phyloP scores from a whole-genome alignment of 139 green algal genomes.

The Pseudopediastrum boryanum region DNA sequence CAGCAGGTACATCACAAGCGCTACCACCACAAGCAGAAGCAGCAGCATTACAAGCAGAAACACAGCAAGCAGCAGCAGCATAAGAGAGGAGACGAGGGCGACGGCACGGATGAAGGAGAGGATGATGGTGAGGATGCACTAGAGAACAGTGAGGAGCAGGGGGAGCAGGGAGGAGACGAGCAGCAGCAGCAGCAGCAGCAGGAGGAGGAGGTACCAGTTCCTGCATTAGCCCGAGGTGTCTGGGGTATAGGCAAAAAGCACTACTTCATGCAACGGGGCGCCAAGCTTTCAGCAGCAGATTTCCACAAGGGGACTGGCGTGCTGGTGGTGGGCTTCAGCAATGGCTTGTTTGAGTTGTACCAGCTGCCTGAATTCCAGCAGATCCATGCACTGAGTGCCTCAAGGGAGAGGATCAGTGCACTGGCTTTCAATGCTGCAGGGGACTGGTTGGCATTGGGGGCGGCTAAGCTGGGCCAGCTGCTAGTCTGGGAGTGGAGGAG shows the following conservation, averaged over 20 bases:
- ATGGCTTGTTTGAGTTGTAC: conserved; percentile 90
- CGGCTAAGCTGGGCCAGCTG: conserved; percentile 91
- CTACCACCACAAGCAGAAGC: background rate
- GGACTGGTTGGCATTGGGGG: conserved; percentile 90
- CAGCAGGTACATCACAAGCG: background rate
- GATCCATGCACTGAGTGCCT: conserved; percentile 50
- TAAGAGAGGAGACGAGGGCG: too few relatives aligned
- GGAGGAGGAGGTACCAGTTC: conserved; percentile 10
- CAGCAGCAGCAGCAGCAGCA: conserved; percentile 18
- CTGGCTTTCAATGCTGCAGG: conserved; percentile 82
- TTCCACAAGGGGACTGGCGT: conserved; percentile 32
- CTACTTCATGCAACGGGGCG: conserved; percentile 69
- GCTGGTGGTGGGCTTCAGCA: conserved; percentile 55
- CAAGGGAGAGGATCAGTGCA: conserved; percentile 65
- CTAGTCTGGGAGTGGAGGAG: conserved; percentile 98
- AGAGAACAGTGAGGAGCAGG: background rate
- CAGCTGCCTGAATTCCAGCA: conserved; percentile 85
- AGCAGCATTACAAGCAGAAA: conserved; percentile 2
- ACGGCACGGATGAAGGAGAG: background rate
- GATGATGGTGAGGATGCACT: background rate
- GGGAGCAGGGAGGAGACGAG: conserved; percentile 22
- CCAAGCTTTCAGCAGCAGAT: conserved; percentile 19
- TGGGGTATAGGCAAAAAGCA: conserved; percentile 84
- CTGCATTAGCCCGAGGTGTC: conserved; percentile 52
- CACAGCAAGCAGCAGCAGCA: background rate